A percentile compares a stretch with the other conserved stretches of the same genome.
Conservation (phyloP, 2,329 filamentous ascomycete species). For the Trichophyton equinum region DNA sequence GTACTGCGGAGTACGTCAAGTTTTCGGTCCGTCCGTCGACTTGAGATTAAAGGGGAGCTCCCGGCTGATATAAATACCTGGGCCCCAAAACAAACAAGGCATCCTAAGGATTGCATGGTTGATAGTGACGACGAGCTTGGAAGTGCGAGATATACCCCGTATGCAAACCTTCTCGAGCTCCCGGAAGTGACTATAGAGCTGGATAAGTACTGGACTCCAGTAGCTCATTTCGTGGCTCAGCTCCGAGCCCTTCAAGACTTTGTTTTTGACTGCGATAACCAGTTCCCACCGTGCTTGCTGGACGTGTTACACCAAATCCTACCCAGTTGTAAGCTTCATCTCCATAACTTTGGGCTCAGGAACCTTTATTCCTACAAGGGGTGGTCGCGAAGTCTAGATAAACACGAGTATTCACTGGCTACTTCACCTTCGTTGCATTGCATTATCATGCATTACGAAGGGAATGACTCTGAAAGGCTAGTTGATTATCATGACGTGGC, state of each 20-base stretch:
- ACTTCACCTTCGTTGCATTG: slow-evolving; percentile 1
- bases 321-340: neutral
- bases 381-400: neutral
- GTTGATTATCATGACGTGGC: slow-evolving; percentile 2
- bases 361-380: neutral
- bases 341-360: neutral
- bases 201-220: neutral
- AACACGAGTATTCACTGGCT: neutral
- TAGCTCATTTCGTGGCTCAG: neutral
- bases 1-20: neutral
- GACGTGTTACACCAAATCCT: neutral
- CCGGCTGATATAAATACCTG: neutral
- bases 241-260: neutral
- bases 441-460: neutral
- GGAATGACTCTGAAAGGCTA: neutral
- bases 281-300: slow-evolving; percentile 2
- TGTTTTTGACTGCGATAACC: neutral
- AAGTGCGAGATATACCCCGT: neutral
- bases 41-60: neutral
- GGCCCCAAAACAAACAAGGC: neutral
- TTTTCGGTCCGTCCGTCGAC: neutral
- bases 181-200: neutral
- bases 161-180: neutral
- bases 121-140: neutral
- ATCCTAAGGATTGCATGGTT: neutral